Evolutionary conservation across 1,284 basidiomycete genomes (phyloP), one percentile per base, ranked within the genome.

Genomic region (Megacollybia platyphylla): DNA sequence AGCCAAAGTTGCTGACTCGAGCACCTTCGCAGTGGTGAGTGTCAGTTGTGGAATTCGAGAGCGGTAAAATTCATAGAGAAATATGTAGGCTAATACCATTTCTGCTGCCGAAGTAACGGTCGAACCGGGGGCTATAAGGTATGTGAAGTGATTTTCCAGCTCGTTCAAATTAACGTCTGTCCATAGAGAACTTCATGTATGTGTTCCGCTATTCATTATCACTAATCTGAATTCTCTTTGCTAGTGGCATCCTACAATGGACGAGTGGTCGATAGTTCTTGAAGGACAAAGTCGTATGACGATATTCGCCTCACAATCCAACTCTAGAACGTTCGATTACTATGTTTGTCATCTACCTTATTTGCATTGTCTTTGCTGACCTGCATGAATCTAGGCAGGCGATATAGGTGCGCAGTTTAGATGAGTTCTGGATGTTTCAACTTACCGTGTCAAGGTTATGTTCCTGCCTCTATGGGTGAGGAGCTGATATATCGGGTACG

Each of bases 241-340:
- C 7, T 55, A 84, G 73, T 86, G 81, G 80, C 82, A 84, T 55
- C 79, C 80, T 5, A 82, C 76, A 32, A 66, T 78, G 54, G 71
- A 75, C 50, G 78, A 82, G 59, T 82, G 78, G 78, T 70, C 64
- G 44, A 78, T 72, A 24, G 20, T 24, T 24, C 80, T 75, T 40
- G 62, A 70, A 48, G 81, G 82, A 2, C 44, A 61, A 27, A 75
- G 62, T 5, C 73, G 81, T 31, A 62, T 83, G 40, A 80, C 79
- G 0, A 59, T 81, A 36, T 85, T 83, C 51, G 79, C 77, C 1
- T 62, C 73, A 1, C 63, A 67, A 45, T 65, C 67, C 18, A 79
- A 76, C 45, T 76, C 83, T 1, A 57, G 74, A 36, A 86, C 82
- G 0, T 85, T 78, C 56, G 70, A 85, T 52, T 83, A 72, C 54